phyloP scores from a whole-genome alignment of 2,329 filamentous ascomycete species.

The Stagonosporopsis chrysanthemi region DNA sequence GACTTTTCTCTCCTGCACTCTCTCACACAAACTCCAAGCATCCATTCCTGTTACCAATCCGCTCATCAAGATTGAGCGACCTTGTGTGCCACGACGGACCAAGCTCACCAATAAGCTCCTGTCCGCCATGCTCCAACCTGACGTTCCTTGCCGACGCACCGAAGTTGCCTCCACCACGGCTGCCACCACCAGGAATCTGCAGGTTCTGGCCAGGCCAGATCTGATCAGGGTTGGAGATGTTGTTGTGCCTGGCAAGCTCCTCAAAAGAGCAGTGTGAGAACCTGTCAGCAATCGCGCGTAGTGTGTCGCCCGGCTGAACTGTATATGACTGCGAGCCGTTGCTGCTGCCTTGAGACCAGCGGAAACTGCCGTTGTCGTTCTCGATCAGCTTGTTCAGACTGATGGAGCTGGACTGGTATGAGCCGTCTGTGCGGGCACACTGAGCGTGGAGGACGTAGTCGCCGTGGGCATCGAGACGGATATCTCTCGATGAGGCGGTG shows the following conservation, averaged over 20 bases:
- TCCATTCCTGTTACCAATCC: constrained; percentile 35
- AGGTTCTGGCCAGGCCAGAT: constrained; percentile 40
- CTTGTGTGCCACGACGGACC: constrained; percentile 30
- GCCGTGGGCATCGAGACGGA: constrained; percentile 37
- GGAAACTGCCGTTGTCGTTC: constrained; percentile 37
- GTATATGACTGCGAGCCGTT: constrained; percentile 27
- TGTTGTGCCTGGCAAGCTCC: constrained; percentile 36
- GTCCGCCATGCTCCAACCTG: constrained; percentile 30
- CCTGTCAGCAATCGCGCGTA: constrained; percentile 35
- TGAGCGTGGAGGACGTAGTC: constrained; percentile 39
- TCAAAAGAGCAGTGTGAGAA: constrained; percentile 37
- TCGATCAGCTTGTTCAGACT: constrained; percentile 32
- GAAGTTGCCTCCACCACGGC: constrained; percentile 33
- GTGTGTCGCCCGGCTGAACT: constrained; percentile 38
- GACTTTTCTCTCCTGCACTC: not conserved
- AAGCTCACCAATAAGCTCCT: constrained; percentile 34
- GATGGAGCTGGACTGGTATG: constrained; percentile 32
- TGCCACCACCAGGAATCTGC: constrained; percentile 31
- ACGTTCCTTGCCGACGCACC: constrained; percentile 33
- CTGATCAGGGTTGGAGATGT: constrained; percentile 36
- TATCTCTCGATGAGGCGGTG: constrained; percentile 31
- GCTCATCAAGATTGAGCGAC: constrained; percentile 34
- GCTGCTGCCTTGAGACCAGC: constrained; percentile 31
- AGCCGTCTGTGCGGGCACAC: constrained; percentile 34
- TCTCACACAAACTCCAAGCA: constrained; percentile 32